phyloP scores from a whole-genome alignment of 805 yeast species.

The Sungouiozyma ichnusensis region DNA sequence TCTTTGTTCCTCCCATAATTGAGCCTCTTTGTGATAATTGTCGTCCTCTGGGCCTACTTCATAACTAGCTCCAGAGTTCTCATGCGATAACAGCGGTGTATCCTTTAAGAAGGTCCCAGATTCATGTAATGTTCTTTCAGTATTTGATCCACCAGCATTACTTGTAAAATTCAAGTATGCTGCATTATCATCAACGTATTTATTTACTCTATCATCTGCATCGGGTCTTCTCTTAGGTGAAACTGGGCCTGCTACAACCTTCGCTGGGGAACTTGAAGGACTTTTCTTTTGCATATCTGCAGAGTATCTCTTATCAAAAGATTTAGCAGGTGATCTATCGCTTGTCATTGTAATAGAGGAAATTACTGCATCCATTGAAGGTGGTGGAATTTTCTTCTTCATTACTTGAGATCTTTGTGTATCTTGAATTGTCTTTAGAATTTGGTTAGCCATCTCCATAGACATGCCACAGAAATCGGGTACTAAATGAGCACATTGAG shows the following conservation, averaged over 20 bases:
- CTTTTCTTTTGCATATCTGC: constrained; percentile 2
- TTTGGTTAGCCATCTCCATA: constrained; percentile 90
- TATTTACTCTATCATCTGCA: constrained; percentile 14
- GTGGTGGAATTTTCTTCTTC: constrained; percentile 10
- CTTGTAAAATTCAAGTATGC: constrained; percentile 22
- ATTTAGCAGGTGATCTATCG: not conserved
- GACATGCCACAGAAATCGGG: constrained; percentile 99
- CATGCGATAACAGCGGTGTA: not conserved
- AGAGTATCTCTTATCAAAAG: not conserved
- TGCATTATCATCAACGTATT: constrained; percentile 20
- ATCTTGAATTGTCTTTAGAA: constrained; percentile 70
- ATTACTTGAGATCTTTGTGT: constrained; percentile 38
- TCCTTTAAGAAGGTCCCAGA: not conserved
- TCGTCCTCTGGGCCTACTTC: constrained; percentile 9
- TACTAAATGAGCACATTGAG: constrained; percentile 84
- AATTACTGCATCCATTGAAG: not conserved
- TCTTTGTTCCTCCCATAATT: constrained; percentile 14
- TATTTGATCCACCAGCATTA: constrained; percentile 12
- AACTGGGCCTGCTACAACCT: not conserved
- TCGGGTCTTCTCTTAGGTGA: constrained; percentile 5
- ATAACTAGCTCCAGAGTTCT: not conserved
- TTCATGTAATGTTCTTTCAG: constrained; percentile 7
- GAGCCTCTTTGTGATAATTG: constrained; percentile 10
- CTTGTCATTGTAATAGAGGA: not conserved
- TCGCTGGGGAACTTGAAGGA: not conserved